These are phyloP conservation scores for Thoreauomyces humboldtii DNA, from an alignment of 192 early-diverging fungal genomes.

Conservation along the genomic window DNA sequence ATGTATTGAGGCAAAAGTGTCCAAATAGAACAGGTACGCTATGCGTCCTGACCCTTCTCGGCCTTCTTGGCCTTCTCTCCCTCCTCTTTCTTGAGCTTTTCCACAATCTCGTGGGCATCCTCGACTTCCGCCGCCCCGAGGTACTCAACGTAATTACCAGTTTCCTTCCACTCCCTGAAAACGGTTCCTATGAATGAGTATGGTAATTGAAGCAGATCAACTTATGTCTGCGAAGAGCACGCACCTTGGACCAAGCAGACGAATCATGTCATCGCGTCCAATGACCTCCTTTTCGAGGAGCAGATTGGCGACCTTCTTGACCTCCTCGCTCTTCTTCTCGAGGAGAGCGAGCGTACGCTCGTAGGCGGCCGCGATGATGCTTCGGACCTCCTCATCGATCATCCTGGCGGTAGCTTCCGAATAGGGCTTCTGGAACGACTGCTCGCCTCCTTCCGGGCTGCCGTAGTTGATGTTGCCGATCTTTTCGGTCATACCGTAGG, in stretches of 20 bases:
- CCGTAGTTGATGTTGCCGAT: constrained; percentile 86
- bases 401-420: constrained; percentile 89
- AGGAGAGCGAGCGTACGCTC: constrained; percentile 79
- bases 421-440: constrained; percentile 92
- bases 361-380: constrained; percentile 79
- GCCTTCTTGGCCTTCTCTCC: not conserved
- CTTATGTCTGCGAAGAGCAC: not conserved
- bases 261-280: constrained; percentile 93
- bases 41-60: not conserved
- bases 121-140: constrained; percentile 22
- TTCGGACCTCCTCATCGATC: constrained; percentile 93
- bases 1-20: too few relatives aligned
- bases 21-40: too few relatives aligned
- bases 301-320: constrained; percentile 89
- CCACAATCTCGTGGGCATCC: constrained; percentile 11
- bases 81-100: constrained; percentile 24
- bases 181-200: not conserved
- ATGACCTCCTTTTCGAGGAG: constrained; percentile 97
- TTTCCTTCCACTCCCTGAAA: constrained; percentile 39
- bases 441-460: constrained; percentile 61
- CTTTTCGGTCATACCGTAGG: constrained; percentile 90
- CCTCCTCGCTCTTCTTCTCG: constrained; percentile 76
- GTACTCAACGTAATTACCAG: constrained; percentile 43
- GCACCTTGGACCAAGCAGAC: constrained; percentile 69
- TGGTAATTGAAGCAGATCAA: not conserved